Evolutionary conservation across 2,329 filamentous ascomycete genomes (phyloP).

Genomic region (Verticillium klebahnii): DNA sequence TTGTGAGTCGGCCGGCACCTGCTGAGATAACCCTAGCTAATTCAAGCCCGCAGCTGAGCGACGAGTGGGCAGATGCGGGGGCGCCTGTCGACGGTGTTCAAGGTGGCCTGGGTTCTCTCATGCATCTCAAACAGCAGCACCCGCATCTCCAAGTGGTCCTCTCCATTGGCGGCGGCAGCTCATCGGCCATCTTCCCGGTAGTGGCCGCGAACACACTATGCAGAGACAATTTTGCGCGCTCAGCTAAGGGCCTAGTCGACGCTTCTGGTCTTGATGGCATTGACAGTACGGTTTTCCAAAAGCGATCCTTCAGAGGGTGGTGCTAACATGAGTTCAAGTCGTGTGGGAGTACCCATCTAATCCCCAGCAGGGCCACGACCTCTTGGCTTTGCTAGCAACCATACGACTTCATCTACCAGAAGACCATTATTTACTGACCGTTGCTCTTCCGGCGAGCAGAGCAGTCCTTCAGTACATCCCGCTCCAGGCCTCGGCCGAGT

Average conservation of each 20-base stretch:
- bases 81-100: slow-evolving; percentile 67
- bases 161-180: slow-evolving; percentile 67
- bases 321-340: slow-evolving; percentile 46
- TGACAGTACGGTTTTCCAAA: slow-evolving; percentile 52
- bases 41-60: slow-evolving; percentile 55
- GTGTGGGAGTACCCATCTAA: slow-evolving; percentile 76
- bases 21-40: slow-evolving; percentile 6
- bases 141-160: slow-evolving; percentile 69
- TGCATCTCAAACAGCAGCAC: slow-evolving; percentile 66
- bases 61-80: slow-evolving; percentile 72
- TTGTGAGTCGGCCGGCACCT: slow-evolving; percentile 49
- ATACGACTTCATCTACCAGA: slow-evolving; percentile 64
- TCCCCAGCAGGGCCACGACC: slow-evolving; percentile 62
- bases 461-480: slow-evolving; percentile 67
- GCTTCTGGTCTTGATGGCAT: slow-evolving; percentile 59
- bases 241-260: slow-evolving; percentile 62
- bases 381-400: slow-evolving; percentile 62
- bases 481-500: slow-evolving; percentile 54
- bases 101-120: slow-evolving; percentile 69
- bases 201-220: slow-evolving; percentile 58
- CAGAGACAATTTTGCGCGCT: slow-evolving; percentile 66
- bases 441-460: slow-evolving; percentile 65
- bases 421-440: slow-evolving; percentile 64
- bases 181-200: slow-evolving; percentile 61
- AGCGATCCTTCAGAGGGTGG: slow-evolving; percentile 4